Conservation (phyloP, 176 grass and related monocot genomes). For the Cenchrus americanus region DNA sequence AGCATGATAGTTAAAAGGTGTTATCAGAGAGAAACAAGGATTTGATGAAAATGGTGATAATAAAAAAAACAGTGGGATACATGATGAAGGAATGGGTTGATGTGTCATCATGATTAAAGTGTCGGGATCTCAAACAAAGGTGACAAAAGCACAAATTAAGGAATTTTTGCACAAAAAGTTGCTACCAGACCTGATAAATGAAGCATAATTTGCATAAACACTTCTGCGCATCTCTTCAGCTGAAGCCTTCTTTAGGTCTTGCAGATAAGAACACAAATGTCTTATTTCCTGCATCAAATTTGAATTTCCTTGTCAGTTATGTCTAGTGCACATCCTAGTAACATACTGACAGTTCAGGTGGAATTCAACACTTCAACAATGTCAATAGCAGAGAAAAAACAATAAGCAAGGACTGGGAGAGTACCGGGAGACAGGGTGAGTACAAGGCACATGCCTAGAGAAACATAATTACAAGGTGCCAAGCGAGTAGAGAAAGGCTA, state of each 20-base stretch:
- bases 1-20: not conserved
- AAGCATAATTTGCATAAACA: slow-evolving; percentile 96
- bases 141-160: slow-evolving; percentile 3
- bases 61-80: not conserved
- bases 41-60: not conserved
- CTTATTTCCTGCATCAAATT: slow-evolving; percentile 86
- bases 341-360: not conserved
- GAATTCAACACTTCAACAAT: slow-evolving; percentile 26
- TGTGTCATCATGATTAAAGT: not conserved
- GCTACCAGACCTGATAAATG: slow-evolving; percentile 77
- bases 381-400: not conserved
- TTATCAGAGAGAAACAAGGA: not conserved
- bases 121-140: slow-evolving; percentile 29
- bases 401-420: not conserved
- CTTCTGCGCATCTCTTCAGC: slow-evolving; percentile 98
- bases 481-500: not conserved
- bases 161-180: not conserved
- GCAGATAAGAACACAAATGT: slow-evolving; percentile 82
- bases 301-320: slow-evolving; percentile 41
- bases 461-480: not conserved
- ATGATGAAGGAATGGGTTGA: not conserved
- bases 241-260: slow-evolving; percentile 99
- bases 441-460: not conserved
- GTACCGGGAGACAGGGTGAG: not conserved
- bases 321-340: slow-evolving; percentile 12